These are phyloP conservation scores for Hyphodiscus hymeniophilus DNA, from an alignment of 495 filamentous ascomycete genomes.

Conservation along the genomic window DNA sequence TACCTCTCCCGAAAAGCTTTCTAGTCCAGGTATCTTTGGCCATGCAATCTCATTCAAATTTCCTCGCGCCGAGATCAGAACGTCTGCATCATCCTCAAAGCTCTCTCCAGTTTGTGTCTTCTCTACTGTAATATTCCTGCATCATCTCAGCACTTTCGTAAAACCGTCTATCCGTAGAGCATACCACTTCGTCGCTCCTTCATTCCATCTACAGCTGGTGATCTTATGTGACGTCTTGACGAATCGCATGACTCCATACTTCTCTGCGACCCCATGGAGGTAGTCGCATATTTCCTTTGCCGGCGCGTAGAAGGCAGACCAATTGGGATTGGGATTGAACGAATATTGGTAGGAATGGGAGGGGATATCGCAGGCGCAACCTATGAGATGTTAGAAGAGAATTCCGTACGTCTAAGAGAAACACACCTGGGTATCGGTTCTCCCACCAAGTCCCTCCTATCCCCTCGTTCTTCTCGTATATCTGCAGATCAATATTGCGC, in stretches of 20 bases:
- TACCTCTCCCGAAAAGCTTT: conserved; percentile 29
- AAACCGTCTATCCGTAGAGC: conserved; percentile 32
- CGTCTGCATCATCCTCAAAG: conserved; percentile 16
- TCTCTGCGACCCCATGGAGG: conserved; percentile 49
- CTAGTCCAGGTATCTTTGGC: conserved; percentile 38
- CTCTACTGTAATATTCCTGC: conserved; percentile 30
- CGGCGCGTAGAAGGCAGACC: conserved; percentile 57
- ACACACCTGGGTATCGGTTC: conserved; percentile 59
- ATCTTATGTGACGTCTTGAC: conserved; percentile 38
- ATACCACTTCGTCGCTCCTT: conserved; percentile 40
- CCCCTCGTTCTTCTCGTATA: conserved; percentile 69
- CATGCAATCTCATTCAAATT: conserved; percentile 31
- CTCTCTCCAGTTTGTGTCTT: conserved; percentile 13
- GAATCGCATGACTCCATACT: conserved; percentile 52
- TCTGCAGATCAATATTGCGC: conserved; percentile 37
- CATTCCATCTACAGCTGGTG: conserved; percentile 40
- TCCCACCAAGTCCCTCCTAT: conserved; percentile 66
- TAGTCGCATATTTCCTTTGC: conserved; percentile 59
- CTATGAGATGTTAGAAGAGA: background rate
- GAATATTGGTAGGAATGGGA: conserved; percentile 62
- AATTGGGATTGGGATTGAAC: conserved; percentile 57
- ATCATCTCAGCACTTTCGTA: conserved; percentile 35
- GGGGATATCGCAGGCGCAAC: conserved; percentile 45
- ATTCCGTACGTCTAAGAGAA: conserved; percentile 13
- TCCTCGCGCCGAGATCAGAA: conserved; percentile 31